Evolutionary conservation across 345 rosid genomes (phyloP).

Genomic region (Camelina laxa): DNA sequence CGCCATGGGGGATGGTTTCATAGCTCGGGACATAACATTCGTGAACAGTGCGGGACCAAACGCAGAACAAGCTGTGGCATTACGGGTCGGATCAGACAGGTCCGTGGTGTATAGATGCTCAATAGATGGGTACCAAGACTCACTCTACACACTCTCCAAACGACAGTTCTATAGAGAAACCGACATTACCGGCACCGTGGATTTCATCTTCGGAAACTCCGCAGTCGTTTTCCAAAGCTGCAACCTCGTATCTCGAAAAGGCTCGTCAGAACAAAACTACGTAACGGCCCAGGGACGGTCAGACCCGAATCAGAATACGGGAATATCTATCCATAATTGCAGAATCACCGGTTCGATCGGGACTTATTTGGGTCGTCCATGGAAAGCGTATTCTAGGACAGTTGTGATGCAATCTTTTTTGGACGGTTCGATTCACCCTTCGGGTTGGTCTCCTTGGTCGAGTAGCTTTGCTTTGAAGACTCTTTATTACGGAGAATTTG

Average conservation of each 20-base stretch:
- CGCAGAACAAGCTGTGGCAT: constrained; percentile 71
- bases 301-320: constrained; percentile 68
- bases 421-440: constrained; percentile 52
- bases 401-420: constrained; percentile 60
- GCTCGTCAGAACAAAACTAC: constrained; percentile 46
- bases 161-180: constrained; percentile 61
- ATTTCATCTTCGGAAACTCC: constrained; percentile 72
- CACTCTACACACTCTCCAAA: constrained; percentile 64
- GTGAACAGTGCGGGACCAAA: constrained; percentile 71
- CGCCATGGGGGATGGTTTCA: constrained; percentile 63
- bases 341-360: constrained; percentile 55
- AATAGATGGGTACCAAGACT: constrained; percentile 58
- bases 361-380: constrained; percentile 71
- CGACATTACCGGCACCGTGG: constrained; percentile 55
- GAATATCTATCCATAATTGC: constrained; percentile 61
- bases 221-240: constrained; percentile 70
- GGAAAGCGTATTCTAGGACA: constrained; percentile 64
- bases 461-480: constrained; percentile 40
- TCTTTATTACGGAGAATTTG: constrained; percentile 54
- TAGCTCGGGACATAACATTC: constrained; percentile 64
- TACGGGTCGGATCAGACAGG: constrained; percentile 59
- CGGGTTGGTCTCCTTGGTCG: constrained; percentile 60
- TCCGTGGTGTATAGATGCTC: constrained; percentile 57
- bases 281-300: constrained; percentile 69
- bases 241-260: constrained; percentile 50